phyloP scores from a whole-genome alignment of 495 filamentous ascomycete genomes.

The Astrocystis sublimbata region DNA sequence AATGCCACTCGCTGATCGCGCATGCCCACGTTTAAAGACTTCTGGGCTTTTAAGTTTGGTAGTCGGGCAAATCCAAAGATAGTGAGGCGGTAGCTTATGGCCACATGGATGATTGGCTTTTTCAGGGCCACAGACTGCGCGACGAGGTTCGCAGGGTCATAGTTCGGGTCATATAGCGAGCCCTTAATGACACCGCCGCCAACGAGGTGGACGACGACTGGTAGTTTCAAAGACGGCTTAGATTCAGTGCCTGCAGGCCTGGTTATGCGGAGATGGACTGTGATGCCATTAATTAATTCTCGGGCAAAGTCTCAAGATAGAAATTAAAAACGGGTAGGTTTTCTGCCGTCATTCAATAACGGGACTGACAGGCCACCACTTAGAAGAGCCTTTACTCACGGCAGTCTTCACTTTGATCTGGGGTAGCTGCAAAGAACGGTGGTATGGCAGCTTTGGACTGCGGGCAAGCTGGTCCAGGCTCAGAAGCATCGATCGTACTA shows the following conservation, averaged over 20 bases:
- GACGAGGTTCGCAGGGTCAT: constrained; percentile 38
- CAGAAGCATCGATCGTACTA: constrained; percentile 36
- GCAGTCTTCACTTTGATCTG: constrained; percentile 42
- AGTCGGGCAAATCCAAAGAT: constrained; percentile 30
- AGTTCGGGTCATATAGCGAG: constrained; percentile 38
- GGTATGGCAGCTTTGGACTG: constrained; percentile 36
- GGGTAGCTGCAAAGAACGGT: constrained; percentile 39
- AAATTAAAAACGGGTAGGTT: background rate
- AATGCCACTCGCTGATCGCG: constrained; percentile 31
- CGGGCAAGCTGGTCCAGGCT: constrained; percentile 41
- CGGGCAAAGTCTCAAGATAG: too few species aligned
- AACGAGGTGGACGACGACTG: constrained; percentile 45
- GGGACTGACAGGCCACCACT: background rate
- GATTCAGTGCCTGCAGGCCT: constrained; percentile 30
- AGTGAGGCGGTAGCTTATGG: constrained; percentile 31
- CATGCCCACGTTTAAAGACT: constrained; percentile 32
- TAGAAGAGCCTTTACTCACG: constrained; percentile 6
- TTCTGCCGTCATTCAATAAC: background rate
- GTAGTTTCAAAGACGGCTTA: constrained; percentile 33
- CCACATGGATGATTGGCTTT: constrained; percentile 36
- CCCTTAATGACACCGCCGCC: constrained; percentile 43
- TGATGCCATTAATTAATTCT: too few species aligned
- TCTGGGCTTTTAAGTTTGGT: constrained; percentile 16
- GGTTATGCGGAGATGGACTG: constrained; percentile 42
- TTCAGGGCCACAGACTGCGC: constrained; percentile 38